A percentile compares a stretch with the other conserved stretches of the same genome.
Conservation (phyloP, 2,329 filamentous ascomycete species). For the Sarocladium kiliense region DNA sequence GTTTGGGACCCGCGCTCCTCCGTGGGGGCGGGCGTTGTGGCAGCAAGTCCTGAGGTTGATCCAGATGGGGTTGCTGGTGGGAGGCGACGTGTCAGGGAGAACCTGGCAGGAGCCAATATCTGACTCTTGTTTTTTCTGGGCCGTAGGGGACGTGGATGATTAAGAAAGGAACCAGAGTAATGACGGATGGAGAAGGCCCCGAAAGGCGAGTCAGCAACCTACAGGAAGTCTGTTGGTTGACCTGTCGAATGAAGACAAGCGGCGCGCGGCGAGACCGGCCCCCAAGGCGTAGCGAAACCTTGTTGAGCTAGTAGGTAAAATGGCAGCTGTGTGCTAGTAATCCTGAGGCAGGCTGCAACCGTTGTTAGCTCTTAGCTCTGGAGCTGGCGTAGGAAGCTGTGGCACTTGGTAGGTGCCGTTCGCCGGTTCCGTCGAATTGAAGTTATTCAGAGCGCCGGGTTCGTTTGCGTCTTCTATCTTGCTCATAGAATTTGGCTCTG, state of each 20-base stretch:
- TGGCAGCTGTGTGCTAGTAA: background rate
- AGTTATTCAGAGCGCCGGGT: background rate
- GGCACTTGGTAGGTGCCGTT: background rate
- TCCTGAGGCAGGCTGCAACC: background rate
- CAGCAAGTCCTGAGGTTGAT: background rate
- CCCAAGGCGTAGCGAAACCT: constrained; percentile 5
- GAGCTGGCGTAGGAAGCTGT: background rate
- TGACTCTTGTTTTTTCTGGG: constrained; percentile 6
- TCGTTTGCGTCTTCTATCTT: background rate
- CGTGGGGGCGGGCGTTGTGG: background rate
- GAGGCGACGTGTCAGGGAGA: constrained; percentile 6
- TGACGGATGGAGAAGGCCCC: constrained; percentile 1
- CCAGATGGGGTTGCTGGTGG: background rate
- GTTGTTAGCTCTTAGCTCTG: background rate
- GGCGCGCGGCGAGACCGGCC: background rate
- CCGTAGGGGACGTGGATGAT: background rate
- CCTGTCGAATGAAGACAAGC: background rate
- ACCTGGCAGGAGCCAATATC: background rate
- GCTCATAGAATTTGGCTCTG: background rate
- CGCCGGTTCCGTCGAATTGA: constrained; percentile 1
- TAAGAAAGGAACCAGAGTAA: constrained; percentile 5
- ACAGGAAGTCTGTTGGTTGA: constrained; percentile 3
- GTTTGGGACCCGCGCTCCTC: background rate
- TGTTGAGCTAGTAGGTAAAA: background rate
- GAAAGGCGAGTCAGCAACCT: background rate